These are phyloP conservation scores for Berberis thunbergii DNA, from an alignment of 164 flowering plant species.

Conservation along the genomic window DNA sequence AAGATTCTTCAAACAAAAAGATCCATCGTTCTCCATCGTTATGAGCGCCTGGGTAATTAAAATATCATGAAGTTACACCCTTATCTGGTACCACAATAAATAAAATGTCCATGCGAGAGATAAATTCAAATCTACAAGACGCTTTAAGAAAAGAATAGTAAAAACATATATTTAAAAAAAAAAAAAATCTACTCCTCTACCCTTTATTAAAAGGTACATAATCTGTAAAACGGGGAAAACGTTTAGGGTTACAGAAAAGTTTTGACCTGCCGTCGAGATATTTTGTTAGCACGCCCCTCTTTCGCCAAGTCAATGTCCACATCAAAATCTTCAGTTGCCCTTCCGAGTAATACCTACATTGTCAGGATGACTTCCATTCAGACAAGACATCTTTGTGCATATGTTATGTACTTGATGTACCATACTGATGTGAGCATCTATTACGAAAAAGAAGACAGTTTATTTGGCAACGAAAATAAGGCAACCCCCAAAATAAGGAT, in stretches of 20 bases:
- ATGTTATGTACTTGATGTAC: no score
- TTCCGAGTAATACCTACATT: slow-evolving; percentile 68
- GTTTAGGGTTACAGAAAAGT: background rate
- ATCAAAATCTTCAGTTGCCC: slow-evolving; percentile 50
- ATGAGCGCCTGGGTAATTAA: slow-evolving; percentile 49
- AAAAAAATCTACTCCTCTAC: no score
- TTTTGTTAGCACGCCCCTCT: slow-evolving; percentile 59
- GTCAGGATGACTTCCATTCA: background rate
- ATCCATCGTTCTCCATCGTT: slow-evolving; percentile 58
- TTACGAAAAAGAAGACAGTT: no score
- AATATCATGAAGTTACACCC: background rate
- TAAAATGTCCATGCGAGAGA: background rate
- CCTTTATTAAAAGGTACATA: background rate
- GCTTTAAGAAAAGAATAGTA: no score
- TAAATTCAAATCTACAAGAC: no score
- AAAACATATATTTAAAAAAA: no score
- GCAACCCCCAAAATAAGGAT: no score
- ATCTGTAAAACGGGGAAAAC: background rate
- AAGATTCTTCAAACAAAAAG: slow-evolving; percentile 57
- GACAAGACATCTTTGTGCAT: background rate
- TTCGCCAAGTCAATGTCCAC: slow-evolving; percentile 77
- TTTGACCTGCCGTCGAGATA: slow-evolving; percentile 80
- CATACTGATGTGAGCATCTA: no score
- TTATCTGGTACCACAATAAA: background rate
- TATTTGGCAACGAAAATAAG: no score